Evolutionary conservation across 1,284 basidiomycete genomes (phyloP).

Genomic region (Cutaneotrichosporon sp.): DNA sequence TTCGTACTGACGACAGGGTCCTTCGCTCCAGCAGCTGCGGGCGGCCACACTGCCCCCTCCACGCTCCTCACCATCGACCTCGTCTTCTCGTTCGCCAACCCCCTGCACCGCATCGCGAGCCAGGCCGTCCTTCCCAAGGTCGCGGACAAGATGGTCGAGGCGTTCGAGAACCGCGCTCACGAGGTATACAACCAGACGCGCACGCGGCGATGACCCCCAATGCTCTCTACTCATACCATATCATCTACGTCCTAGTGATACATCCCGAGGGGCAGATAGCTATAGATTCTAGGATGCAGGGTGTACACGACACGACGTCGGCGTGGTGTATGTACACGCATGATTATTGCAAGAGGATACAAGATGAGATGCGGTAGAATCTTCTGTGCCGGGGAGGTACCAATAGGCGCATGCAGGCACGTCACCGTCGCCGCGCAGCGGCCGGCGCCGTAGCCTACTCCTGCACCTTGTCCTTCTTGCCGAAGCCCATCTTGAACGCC

Average conservation of each 20-base stretch:
- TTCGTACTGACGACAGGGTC: conserved; percentile 17
- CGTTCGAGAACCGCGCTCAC: conserved; percentile 78
- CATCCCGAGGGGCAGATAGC: no score
- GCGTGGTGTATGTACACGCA: no score
- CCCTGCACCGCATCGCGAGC: conserved; percentile 74
- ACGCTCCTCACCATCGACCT: conserved; percentile 77
- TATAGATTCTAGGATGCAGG: no score
- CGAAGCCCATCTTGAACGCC: conserved; percentile 41
- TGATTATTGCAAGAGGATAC: no score
- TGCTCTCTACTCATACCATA: not conserved
- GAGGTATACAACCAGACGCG: conserved; percentile 55
- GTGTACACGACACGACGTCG: no score
- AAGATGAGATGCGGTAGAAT: no score
- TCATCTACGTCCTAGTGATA: no score
- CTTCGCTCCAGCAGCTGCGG: conserved; percentile 3
- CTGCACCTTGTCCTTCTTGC: conserved; percentile 38
- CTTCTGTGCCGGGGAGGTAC: no score
- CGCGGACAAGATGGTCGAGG: conserved; percentile 80
- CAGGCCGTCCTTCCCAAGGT: conserved; percentile 79
- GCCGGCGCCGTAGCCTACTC: conserved; percentile 13
- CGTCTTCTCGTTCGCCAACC: conserved; percentile 79
- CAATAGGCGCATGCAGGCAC: no score
- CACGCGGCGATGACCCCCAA: conserved; percentile 33
- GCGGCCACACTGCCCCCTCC: not conserved
- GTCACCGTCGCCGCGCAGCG: no score